Conservation (phyloP, 208 protist species). For the Blechomonas ayalai region DNA sequence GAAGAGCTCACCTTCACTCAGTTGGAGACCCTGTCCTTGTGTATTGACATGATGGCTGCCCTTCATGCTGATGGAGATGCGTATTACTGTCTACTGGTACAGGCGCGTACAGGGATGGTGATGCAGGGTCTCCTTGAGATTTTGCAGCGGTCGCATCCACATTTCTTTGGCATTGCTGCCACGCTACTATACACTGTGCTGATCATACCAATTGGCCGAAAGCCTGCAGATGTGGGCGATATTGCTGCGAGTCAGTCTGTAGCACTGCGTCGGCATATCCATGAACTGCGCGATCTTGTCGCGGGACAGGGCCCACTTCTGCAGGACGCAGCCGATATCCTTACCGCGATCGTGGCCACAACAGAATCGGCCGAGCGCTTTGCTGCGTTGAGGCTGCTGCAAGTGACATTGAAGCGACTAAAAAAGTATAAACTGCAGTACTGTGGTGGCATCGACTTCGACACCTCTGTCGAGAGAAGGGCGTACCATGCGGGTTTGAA, state of each 20-base stretch:
- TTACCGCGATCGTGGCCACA: constrained; percentile 27
- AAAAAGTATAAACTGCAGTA: constrained; percentile 20
- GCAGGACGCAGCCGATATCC: constrained; percentile 29
- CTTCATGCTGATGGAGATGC: constrained; percentile 53
- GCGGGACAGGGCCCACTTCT: constrained; percentile 30
- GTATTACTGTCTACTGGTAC: constrained; percentile 70
- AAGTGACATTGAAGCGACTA: constrained; percentile 26
- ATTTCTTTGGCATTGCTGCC: constrained; percentile 51
- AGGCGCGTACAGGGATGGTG: constrained; percentile 40
- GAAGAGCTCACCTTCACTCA: constrained; percentile 53
- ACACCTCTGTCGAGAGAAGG: not conserved
- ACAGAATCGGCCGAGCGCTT: constrained; percentile 35
- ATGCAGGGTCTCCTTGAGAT: constrained; percentile 41
- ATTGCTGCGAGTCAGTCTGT: constrained; percentile 9
- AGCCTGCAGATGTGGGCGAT: constrained; percentile 2
- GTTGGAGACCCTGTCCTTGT: constrained; percentile 54
- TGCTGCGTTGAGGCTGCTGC: constrained; percentile 34
- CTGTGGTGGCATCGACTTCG: not conserved
- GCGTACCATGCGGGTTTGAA: constrained; percentile 1
- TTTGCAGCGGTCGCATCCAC: constrained; percentile 32
- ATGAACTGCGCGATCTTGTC: constrained; percentile 29
- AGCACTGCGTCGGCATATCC: constrained; percentile 31
- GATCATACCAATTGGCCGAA: constrained; percentile 41
- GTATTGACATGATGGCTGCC: constrained; percentile 64
- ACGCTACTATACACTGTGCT: constrained; percentile 41